A percentile compares a stretch with the other conserved stretches of the same genome.
Conservation (phyloP, 768 basidiomycete species). For the Leccinum subtestaceum region DNA sequence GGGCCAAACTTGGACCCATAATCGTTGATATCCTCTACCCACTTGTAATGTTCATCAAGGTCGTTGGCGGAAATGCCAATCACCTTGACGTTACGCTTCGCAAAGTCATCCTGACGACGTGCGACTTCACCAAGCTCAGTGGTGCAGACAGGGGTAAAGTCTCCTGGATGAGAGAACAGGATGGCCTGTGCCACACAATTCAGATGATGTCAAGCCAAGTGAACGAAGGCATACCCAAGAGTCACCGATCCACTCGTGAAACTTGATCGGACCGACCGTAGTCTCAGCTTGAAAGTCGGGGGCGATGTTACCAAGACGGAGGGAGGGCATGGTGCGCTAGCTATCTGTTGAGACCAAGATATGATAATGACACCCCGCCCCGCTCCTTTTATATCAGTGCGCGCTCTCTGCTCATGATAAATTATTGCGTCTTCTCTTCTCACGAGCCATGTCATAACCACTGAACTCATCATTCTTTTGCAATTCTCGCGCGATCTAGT, state of each 20-base stretch:
- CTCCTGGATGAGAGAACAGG: slow-evolving; percentile 93
- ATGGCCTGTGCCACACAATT: slow-evolving; percentile 51
- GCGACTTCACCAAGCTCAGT: slow-evolving; percentile 98
- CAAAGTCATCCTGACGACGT: slow-evolving; percentile 81
- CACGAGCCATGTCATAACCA: slow-evolving; percentile 41
- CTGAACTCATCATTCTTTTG: slow-evolving; percentile 1
- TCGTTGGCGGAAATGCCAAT: slow-evolving; percentile 92
- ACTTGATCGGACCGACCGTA: slow-evolving; percentile 81
- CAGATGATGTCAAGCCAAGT: not conserved
- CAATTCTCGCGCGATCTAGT: slow-evolving; percentile 45
- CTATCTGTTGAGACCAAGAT: not conserved
- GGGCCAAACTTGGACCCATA: slow-evolving; percentile 68
- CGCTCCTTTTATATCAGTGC: slow-evolving; percentile 8
- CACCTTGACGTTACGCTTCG: slow-evolving; percentile 85
- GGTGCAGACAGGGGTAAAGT: slow-evolving; percentile 92
- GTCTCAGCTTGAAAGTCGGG: slow-evolving; percentile 93
- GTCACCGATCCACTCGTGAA: slow-evolving; percentile 89
- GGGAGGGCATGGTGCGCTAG: slow-evolving; percentile 40
- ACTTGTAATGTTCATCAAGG: slow-evolving; percentile 78
- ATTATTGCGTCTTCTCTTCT: slow-evolving; percentile 61
- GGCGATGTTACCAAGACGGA: slow-evolving; percentile 83
- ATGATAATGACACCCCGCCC: slow-evolving; percentile 1
- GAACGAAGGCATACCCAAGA: slow-evolving; percentile 63
- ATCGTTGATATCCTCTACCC: slow-evolving; percentile 87
- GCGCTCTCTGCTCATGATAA: slow-evolving; percentile 16